Base-by-base conservation (phyloP, 2,329 filamentous ascomycete genomes). In the Alternaria hordeiaustralica region DNA sequence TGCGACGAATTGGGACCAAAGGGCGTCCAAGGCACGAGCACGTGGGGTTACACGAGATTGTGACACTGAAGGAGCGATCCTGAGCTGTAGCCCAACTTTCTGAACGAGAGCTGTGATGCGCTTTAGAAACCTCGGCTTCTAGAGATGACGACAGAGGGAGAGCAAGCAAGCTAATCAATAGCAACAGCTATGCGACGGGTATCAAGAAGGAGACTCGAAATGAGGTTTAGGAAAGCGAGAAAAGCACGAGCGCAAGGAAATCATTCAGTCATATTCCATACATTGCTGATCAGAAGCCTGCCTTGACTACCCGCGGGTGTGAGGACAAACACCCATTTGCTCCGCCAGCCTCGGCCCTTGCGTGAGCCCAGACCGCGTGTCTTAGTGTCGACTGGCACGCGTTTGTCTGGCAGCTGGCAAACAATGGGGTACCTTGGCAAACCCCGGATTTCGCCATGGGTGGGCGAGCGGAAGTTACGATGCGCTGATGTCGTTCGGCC, bases 401-500 rank as follows among this genome's bases (percentile, higher is more conserved):
- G 70, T 69, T 30, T 45, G 53, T 54, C 33, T 64, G 25, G 49
- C 53, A 60, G 44, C 60, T 60, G 56, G 60, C 60, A 21, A 55
- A 36, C 46, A 20, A 55, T 33, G 57, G 61, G 51, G 36, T 36
- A 26, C 36, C 61, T 63, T 63, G 61, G 61, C 61, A 56, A 60
- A 63, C 74, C 73, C 75, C 75, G 74, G 73, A 77, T 74, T 69
- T 64, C 66, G 64, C 56, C 61, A 28, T 68, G 59, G 49, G 73
- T 77, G 77, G 76, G 66, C 76, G 76, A 79, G 70, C 77, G 77
- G 77, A 79, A 74, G 68, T 62, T 70, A 66, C 51, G 45, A 61
- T 54, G 49, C 55, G 64, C 56, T 67, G 64, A 63, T 67, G 61
- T 70, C 67, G 68, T 71, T 74, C 71, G 74, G 75, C 70, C 65